Percentiles rank a stretch among this genome's conserved stretches.
These are phyloP conservation scores for Trichoderma pleuroti DNA, from an alignment of 2,329 filamentous ascomycete species.

Conservation along the genomic window DNA sequence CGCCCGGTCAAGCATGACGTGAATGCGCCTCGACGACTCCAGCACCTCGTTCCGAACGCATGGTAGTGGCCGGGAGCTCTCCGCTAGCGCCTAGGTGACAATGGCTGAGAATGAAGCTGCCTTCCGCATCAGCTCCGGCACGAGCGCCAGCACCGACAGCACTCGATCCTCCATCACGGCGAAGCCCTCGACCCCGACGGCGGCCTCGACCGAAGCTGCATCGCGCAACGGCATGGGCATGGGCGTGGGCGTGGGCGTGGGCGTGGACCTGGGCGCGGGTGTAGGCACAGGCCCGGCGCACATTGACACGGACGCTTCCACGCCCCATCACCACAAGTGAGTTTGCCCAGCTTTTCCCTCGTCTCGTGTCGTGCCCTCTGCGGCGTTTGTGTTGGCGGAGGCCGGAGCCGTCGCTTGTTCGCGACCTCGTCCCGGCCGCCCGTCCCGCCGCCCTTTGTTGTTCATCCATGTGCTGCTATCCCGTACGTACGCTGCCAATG, in stretches of 20 bases:
- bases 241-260: constrained; percentile 15
- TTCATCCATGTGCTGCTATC: neutral
- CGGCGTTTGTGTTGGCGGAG: neutral
- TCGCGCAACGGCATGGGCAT: constrained; percentile 16
- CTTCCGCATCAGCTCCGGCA: constrained; percentile 53
- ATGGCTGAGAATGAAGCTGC: constrained; percentile 66
- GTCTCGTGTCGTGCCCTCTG: neutral
- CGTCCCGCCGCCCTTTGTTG: constrained; percentile 4
- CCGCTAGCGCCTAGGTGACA: constrained; percentile 40
- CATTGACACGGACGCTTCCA: constrained; percentile 41
- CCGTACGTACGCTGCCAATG: neutral
- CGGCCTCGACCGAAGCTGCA: constrained; percentile 27
- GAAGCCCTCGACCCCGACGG: constrained; percentile 43
- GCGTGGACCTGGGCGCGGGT: neutral
- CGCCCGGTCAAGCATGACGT: constrained; percentile 30
- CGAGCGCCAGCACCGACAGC: constrained; percentile 51
- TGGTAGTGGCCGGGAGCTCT: constrained; percentile 33
- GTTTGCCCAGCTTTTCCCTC: neutral
- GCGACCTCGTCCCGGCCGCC: constrained; percentile 11
- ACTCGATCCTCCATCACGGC: constrained; percentile 62
- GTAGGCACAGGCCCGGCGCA: constrained; percentile 24
- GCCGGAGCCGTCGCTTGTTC: constrained; percentile 20
- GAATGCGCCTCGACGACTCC: constrained; percentile 26
- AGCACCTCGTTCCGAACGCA: constrained; percentile 23
- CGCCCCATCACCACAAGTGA: constrained; percentile 37